Evolutionary conservation across 2,329 filamentous ascomycete genomes (phyloP), one percentile per base, ranked within the genome.

Genomic region (Aureobasidium uvarum): DNA sequence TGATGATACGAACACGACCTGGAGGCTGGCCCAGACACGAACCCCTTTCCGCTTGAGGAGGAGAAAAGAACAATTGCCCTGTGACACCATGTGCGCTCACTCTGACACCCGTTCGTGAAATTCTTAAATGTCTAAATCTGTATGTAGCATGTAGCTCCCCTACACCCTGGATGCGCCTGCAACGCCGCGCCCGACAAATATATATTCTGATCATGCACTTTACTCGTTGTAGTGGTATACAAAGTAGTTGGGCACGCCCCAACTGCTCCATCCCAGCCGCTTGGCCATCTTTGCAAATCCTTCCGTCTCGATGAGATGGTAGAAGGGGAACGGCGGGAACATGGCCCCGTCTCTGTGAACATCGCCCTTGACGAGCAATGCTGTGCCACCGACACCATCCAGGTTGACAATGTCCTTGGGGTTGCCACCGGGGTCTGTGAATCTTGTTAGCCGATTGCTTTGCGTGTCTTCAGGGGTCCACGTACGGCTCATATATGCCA

Each of bases 221-320:
- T 51, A 94, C 81, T 96, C 91, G 76, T 96, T 94, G 81, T 92
- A 94, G 77, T 96, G 91, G 77, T 92, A 96, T 68, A 97, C 95
- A 83, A 94, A 93, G 80, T 99, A 99, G 80, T 98, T 96, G 48
- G 95, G 95, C 73, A 98, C 80, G n/a, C 95, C 95, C 71, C 84
- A 92, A 66, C 90, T 85, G 68, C 89, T 84, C 88, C 92, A 97
- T 56, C 92, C 92, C 73, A 99, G 77, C 69, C 95, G 83, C 76
- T 86, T 89, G 14, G 93, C 93, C 95, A 99, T 99, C 80, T 94
- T 96, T 20, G 95, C 93, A 74, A 99, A 99, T 0, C 95, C 95
- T 74, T 99, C 95, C 0, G 95, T 98, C 81, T 99, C 95, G 67
- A 99, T 96, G 67, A 99, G 83, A 77, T 99, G 90, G 75, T 97